Evolutionary conservation across 2,329 filamentous ascomycete species (phyloP).

Genomic region (Escovopsis sp.): DNA sequence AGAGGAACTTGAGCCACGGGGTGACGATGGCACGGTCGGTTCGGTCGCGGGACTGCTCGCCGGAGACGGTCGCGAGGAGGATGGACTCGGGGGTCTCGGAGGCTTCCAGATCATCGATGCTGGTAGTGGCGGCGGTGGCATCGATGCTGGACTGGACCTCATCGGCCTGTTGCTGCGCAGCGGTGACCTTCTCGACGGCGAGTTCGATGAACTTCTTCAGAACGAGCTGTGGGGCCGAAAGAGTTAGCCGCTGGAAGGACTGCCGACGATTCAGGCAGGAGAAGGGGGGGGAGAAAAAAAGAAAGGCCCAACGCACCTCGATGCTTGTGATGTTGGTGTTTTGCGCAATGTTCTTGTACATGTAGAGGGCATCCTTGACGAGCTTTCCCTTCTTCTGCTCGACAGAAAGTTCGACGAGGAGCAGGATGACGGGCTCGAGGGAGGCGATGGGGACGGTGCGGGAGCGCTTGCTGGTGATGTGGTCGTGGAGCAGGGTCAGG

Average conservation of each 20-base stretch:
- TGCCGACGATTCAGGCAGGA: too few species aligned
- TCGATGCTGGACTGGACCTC: conserved; percentile 84
- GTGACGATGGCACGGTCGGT: conserved; percentile 97
- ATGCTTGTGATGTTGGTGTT: conserved; percentile 98
- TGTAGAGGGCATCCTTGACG: conserved; percentile 96
- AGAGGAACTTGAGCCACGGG: conserved; percentile 97
- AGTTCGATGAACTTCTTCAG: conserved; percentile 97
- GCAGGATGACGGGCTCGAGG: conserved; percentile 94
- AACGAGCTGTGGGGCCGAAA: conserved; percentile 45
- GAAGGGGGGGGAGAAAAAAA: too few species aligned
- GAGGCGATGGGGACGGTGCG: conserved; percentile 94
- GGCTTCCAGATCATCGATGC: conserved; percentile 89
- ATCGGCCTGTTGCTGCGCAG: conserved; percentile 90
- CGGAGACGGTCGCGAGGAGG: conserved; percentile 90
- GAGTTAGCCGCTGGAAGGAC: conserved; percentile 6
- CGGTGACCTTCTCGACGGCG: conserved; percentile 88
- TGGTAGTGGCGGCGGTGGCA: conserved; percentile 46
- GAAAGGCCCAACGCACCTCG: conserved; percentile 45
- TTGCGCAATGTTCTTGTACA: conserved; percentile 99
- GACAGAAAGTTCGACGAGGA: conserved; percentile 91
- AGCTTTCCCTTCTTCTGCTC: conserved; percentile 97
- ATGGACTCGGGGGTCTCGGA: conserved; percentile 97
- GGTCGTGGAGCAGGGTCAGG: conserved; percentile 90
- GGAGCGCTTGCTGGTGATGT: conserved; percentile 96
- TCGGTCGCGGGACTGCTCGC: conserved; percentile 91